phyloP scores from a whole-genome alignment of 2,329 filamentous ascomycete species.

The Fusarium floridanum region DNA sequence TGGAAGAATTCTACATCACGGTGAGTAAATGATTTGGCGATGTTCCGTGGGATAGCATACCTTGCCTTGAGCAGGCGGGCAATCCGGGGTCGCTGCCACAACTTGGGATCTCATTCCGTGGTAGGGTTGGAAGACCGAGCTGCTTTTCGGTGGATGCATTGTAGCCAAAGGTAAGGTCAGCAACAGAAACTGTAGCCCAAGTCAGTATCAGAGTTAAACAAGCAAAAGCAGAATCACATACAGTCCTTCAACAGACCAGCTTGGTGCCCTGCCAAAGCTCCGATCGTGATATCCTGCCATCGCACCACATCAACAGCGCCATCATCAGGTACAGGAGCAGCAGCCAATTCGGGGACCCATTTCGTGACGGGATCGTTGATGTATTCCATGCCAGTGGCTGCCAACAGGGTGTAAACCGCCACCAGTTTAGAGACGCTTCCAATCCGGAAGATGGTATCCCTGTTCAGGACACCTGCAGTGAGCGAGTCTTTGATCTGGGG shows the following conservation, averaged over 20 bases:
- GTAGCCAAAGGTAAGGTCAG: not conserved
- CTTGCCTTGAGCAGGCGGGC: slow-evolving; percentile 1
- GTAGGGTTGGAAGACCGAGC: not conserved
- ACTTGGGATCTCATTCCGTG: not conserved
- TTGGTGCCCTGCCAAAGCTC: slow-evolving; percentile 3
- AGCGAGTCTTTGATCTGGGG: slow-evolving; percentile 1
- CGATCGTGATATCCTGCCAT: slow-evolving; percentile 16
- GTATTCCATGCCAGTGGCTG: slow-evolving; percentile 3
- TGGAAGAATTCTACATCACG: slow-evolving; percentile 10
- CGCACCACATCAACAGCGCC: not conserved
- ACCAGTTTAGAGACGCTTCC: slow-evolving; percentile 19
- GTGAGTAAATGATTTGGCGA: not conserved
- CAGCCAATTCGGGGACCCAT: slow-evolving; percentile 19
- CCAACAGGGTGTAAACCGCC: slow-evolving; percentile 1
- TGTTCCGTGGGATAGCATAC: not conserved
- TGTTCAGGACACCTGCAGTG: slow-evolving; percentile 2
- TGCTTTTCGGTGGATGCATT: not conserved
- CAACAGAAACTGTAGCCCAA: not conserved
- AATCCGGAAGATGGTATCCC: slow-evolving; percentile 4
- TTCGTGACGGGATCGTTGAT: slow-evolving; percentile 15
- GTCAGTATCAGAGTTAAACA: not conserved
- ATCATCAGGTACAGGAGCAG: not conserved
- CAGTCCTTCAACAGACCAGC: not conserved
- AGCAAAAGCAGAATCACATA: not conserved
- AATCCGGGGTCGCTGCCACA: not conserved